Base-by-base conservation (phyloP, 805 yeast species). In the Nakazawaea siamensis region DNA sequence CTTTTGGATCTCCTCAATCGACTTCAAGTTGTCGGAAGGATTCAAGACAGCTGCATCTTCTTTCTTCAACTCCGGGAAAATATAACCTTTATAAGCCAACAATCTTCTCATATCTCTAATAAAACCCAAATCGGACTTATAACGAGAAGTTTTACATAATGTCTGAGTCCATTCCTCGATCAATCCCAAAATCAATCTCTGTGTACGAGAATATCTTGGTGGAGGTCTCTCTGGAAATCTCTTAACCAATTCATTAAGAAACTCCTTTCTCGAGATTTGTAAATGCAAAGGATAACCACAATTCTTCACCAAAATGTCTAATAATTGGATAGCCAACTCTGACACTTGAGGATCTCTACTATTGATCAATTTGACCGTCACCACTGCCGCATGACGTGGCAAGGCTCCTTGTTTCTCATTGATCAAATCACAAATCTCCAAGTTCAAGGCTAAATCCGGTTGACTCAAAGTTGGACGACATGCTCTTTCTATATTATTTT, bases 151-250 rank as follows among this genome's bases (percentile, higher is more conserved):
- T 49, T 79, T 77, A 58, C 97, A 90, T 37, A 92, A 76, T 2
- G 97, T 90, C 55, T 85, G 94, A 54, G 84, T 78, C 99, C 99
- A 92, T 57, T 92, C 97, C 58, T 90, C 95, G 50, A 92, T 81
- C 38, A 88, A 85, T 40, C 92, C 88, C 50, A 92, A 67, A 43
- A 90, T 76, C 47, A 87, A 67, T 52, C 86, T 68, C 55, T 92
- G 97, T 18, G 85, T 79, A 43, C 87, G 70, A 14, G 90, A 68
- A 58, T 83, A 86, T 25, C 88, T 73, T 42, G 80, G 60, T 3
- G 97, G 95, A 1, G 98, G 97, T 50, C 85, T 75, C 52, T 88
- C 97, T 2, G 97, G 97, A 61, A 92, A 92, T 54, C 85, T 64
- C 49, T 85, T 82, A 17, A 92, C 98, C 50, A 92, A 69, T 52